phyloP scores from a whole-genome alignment of 2,329 filamentous ascomycete genomes.

The Alternaria viburni region DNA sequence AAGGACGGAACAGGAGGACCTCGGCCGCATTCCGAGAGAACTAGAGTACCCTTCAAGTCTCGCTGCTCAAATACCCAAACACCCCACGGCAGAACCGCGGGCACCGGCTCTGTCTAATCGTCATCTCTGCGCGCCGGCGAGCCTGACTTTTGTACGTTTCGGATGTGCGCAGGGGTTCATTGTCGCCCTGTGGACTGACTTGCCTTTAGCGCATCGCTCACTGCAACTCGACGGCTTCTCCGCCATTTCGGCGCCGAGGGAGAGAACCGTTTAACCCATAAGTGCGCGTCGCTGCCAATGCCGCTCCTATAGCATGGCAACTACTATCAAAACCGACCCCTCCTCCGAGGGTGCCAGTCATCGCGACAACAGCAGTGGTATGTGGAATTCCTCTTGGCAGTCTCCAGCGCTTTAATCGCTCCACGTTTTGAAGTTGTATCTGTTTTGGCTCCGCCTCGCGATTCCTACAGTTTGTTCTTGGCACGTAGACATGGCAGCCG shows the following conservation, averaged over 20 bases:
- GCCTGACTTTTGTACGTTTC: constrained; percentile 30
- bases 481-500: constrained; percentile 11
- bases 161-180: constrained; percentile 28
- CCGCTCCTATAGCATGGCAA: constrained; percentile 41
- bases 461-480: constrained; percentile 33
- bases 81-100: constrained; percentile 1
- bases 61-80: constrained; percentile 5
- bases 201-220: constrained; percentile 17
- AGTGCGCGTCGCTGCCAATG: constrained; percentile 33
- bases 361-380: constrained; percentile 43
- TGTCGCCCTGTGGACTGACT: constrained; percentile 34
- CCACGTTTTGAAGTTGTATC: constrained; percentile 37
- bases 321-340: constrained; percentile 42
- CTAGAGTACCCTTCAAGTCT: not conserved
- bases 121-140: constrained; percentile 3
- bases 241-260: constrained; percentile 12
- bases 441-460: constrained; percentile 41
- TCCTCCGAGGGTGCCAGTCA: constrained; percentile 36
- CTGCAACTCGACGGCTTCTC: constrained; percentile 11
- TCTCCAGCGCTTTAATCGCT: constrained; percentile 33
- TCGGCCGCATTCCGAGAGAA: not conserved
- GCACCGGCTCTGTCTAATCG: not conserved
- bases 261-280: constrained; percentile 16
- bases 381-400: constrained; percentile 30
- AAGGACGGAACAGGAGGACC: not conserved